phyloP scores from a whole-genome alignment of 331 rosid species.

The Dryas integrifolia region DNA sequence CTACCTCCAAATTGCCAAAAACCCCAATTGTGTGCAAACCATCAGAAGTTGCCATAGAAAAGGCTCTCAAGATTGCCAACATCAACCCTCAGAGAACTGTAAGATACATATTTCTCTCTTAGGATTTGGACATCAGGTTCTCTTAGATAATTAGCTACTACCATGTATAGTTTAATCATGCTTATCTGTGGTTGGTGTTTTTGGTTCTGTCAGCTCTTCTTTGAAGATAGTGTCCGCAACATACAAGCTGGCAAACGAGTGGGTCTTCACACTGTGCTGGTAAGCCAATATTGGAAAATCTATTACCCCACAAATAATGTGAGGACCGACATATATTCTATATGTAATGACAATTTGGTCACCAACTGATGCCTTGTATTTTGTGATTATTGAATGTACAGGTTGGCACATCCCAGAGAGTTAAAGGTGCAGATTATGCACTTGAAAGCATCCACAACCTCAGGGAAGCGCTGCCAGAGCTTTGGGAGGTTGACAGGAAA shows the following conservation, averaged over 20 bases:
- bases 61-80: constrained; percentile 63
- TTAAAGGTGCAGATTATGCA: constrained; percentile 78
- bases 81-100: constrained; percentile 78
- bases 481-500: constrained; percentile 64
- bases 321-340: neutral
- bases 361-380: neutral
- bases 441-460: constrained; percentile 86
- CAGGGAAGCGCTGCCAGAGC: constrained; percentile 67
- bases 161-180: neutral
- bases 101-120: constrained; percentile 24
- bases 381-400: constrained; percentile 19
- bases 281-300: constrained; percentile 28
- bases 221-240: constrained; percentile 84
- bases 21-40: constrained; percentile 87
- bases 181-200: neutral
- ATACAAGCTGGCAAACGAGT: constrained; percentile 68
- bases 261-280: constrained; percentile 84
- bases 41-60: constrained; percentile 51
- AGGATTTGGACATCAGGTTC: neutral
- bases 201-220: constrained; percentile 59
- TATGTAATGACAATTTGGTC: neutral
- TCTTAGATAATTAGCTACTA: neutral
- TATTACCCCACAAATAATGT: neutral
- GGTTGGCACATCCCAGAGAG: constrained; percentile 66
- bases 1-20: constrained; percentile 47